phyloP scores from a whole-genome alignment of 495 filamentous ascomycete species.

The Cetradonia linearis region DNA sequence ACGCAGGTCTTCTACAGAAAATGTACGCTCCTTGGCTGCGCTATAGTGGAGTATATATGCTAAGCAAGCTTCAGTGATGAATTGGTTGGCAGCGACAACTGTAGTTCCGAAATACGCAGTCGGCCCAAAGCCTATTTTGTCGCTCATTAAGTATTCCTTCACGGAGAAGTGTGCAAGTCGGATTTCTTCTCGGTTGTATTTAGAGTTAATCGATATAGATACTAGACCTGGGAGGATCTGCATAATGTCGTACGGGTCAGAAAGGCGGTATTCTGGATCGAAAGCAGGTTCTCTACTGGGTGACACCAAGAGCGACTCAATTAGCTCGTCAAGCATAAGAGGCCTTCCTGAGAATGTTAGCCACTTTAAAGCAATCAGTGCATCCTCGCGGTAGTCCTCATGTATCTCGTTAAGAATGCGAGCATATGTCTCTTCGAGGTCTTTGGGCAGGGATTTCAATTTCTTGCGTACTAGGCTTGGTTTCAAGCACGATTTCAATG shows the following conservation, averaged over 20 bases:
- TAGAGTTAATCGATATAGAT: not conserved
- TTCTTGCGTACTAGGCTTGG: slow-evolving; percentile 23
- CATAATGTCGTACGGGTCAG: slow-evolving; percentile 19
- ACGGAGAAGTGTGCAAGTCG: slow-evolving; percentile 34
- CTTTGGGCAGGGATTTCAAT: slow-evolving; percentile 28
- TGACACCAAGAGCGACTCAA: slow-evolving; percentile 18
- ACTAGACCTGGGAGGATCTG: slow-evolving; percentile 29
- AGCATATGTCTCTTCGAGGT: slow-evolving; percentile 31
- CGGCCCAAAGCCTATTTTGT: not conserved
- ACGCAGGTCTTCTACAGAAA: not conserved
- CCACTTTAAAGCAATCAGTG: slow-evolving; percentile 27
- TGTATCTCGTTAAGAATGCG: slow-evolving; percentile 28
- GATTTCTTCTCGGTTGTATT: not conserved
- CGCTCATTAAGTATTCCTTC: slow-evolving; percentile 28
- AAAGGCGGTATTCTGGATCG: slow-evolving; percentile 24
- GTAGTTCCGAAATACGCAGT: not conserved
- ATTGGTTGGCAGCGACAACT: not conserved
- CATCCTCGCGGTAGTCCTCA: slow-evolving; percentile 18
- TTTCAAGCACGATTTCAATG: slow-evolving; percentile 27
- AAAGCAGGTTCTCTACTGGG: slow-evolving; percentile 1
- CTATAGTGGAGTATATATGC: not conserved
- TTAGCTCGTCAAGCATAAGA: slow-evolving; percentile 23
- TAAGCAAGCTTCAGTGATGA: not conserved
- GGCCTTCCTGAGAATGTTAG: slow-evolving; percentile 24
- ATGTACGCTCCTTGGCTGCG: not conserved